phyloP scores from a whole-genome alignment of 2,329 filamentous ascomycete species.

The Diaporthe batatas region DNA sequence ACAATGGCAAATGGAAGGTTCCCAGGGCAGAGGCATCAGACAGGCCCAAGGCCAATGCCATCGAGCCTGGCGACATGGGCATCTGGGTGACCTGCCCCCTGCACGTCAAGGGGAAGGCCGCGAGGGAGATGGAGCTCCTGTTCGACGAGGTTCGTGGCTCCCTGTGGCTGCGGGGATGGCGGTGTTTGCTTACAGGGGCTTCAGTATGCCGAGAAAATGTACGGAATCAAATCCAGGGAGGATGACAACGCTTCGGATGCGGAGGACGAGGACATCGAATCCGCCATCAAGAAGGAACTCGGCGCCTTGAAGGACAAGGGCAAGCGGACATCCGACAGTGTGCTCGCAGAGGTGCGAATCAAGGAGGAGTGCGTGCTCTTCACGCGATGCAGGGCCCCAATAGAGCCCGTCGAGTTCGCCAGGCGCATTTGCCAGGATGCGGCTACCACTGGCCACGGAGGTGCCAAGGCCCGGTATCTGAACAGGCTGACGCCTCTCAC shows the following conservation, averaged over 20 bases:
- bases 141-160: slow-evolving; percentile 71
- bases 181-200: slow-evolving; percentile 42
- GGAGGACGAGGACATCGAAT: slow-evolving; percentile 76
- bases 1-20: slow-evolving; percentile 72
- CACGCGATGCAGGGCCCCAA: slow-evolving; percentile 67
- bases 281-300: slow-evolving; percentile 80
- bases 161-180: not conserved
- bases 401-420: slow-evolving; percentile 69
- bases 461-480: slow-evolving; percentile 66
- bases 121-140: slow-evolving; percentile 74
- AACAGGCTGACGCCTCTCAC: slow-evolving; percentile 69
- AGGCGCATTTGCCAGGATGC: slow-evolving; percentile 67
- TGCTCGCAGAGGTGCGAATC: slow-evolving; percentile 67
- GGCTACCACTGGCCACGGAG: slow-evolving; percentile 25
- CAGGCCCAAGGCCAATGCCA: slow-evolving; percentile 56
- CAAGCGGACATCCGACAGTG: slow-evolving; percentile 57
- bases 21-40: slow-evolving; percentile 63
- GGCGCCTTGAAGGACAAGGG: slow-evolving; percentile 66
- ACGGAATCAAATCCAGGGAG: slow-evolving; percentile 60
- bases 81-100: slow-evolving; percentile 85
- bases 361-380: slow-evolving; percentile 75
- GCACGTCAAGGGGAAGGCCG: slow-evolving; percentile 77
- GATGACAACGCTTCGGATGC: slow-evolving; percentile 57
- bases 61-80: slow-evolving; percentile 78
- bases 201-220: slow-evolving; percentile 76